Percentiles rank a stretch among this genome's conserved stretches.
These are phyloP conservation scores for Fagopyrum tataricum DNA, from an alignment of 148 eudicot genomes.

Conservation along the genomic window DNA sequence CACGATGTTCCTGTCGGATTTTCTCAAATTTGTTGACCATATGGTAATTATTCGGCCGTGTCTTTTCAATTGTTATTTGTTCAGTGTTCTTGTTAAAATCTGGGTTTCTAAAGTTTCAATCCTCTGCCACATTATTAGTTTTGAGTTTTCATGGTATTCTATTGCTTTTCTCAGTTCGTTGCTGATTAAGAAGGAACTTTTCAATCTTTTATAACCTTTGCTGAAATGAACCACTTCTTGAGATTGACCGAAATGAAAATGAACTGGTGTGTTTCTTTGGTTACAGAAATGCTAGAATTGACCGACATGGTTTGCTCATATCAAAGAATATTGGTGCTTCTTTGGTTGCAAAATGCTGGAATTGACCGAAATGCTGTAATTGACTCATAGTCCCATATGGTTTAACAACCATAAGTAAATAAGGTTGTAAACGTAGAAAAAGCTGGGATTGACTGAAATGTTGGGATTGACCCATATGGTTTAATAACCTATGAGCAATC, in stretches of 20 bases:
- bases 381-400: too few species aligned
- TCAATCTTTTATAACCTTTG: background rate
- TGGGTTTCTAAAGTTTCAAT: background rate
- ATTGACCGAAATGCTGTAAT: too few species aligned
- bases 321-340: too few species aligned
- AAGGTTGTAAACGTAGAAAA: too few species aligned
- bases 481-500: background rate
- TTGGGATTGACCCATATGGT: background rate
- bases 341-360: too few species aligned
- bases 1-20: conserved; percentile 68
- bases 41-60: conserved; percentile 40
- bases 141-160: background rate
- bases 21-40: conserved; percentile 77
- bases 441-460: too few species aligned
- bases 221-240: background rate
- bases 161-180: background rate
- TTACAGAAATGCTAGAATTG: too few species aligned
- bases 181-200: background rate
- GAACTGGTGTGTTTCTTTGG: too few species aligned
- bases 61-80: background rate
- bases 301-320: too few species aligned
- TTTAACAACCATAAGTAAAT: too few species aligned
- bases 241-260: too few species aligned
- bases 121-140: background rate
- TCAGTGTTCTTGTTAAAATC: background rate